These are phyloP conservation scores for Scleroderma citrinum DNA, from an alignment of 768 basidiomycete species.

Conservation along the genomic window DNA sequence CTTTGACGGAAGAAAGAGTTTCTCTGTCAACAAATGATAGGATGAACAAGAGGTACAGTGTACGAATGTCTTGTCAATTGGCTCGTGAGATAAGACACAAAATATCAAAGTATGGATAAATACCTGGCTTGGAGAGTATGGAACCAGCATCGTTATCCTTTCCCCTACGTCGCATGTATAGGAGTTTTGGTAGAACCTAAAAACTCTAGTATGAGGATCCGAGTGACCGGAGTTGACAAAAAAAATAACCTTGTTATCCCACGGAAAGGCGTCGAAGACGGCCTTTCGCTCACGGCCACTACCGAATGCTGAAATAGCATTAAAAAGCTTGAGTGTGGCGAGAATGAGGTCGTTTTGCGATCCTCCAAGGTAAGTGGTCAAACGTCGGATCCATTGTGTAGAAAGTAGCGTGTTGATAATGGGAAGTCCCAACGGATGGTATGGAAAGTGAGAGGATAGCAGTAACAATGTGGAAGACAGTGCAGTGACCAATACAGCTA, in stretches of 20 bases:
- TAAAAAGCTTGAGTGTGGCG: constrained; percentile 58
- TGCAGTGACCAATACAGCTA: constrained; percentile 43
- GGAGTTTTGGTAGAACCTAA: constrained; percentile 60
- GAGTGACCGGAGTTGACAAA: neutral
- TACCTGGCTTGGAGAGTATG: constrained; percentile 53
- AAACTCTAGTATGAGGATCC: neutral
- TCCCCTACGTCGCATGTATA: constrained; percentile 63
- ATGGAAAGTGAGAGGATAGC: constrained; percentile 61
- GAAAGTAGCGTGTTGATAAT: constrained; percentile 58
- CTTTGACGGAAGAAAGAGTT: constrained; percentile 48
- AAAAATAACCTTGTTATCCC: constrained; percentile 63
- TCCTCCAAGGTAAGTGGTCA: constrained; percentile 60
- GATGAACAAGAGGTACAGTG: constrained; percentile 65
- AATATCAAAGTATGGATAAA: constrained; percentile 3
- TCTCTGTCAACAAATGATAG: constrained; percentile 61
- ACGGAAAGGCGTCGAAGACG: constrained; percentile 64
- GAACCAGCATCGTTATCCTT: constrained; percentile 36
- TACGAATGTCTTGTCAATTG: constrained; percentile 61
- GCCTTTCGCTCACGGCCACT: constrained; percentile 59
- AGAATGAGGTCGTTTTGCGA: constrained; percentile 62
- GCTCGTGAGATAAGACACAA: neutral
- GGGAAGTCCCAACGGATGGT: constrained; percentile 56
- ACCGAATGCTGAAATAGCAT: constrained; percentile 55
- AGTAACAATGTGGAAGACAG: constrained; percentile 57
- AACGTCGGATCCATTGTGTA: constrained; percentile 44